A percentile compares a stretch with the other conserved stretches of the same genome.
phyloP scores from a whole-genome alignment of 306 rosid species.

The Parietaria judaica region DNA sequence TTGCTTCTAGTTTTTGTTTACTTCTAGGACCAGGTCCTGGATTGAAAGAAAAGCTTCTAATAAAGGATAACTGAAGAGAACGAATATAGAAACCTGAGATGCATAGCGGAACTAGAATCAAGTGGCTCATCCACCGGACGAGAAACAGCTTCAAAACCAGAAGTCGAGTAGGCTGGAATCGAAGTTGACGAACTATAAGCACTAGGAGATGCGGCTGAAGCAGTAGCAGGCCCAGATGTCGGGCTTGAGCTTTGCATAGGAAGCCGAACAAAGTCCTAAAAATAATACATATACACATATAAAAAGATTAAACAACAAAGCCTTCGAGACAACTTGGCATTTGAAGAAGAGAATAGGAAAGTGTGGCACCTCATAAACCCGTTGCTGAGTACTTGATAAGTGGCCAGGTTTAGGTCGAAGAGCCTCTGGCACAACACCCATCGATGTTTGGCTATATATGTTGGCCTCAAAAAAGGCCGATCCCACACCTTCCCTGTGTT shows the following conservation, averaged over 20 bases:
- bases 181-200: constrained; percentile 43
- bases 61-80: neutral
- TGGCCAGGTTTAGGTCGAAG: constrained; percentile 98
- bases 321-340: neutral
- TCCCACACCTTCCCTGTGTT: constrained; percentile 77
- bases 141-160: constrained; percentile 71
- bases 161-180: constrained; percentile 56
- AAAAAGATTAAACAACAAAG: neutral
- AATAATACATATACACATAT: constrained; percentile 12
- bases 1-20: neutral
- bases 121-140: constrained; percentile 57
- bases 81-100: constrained; percentile 44
- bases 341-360: neutral
- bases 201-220: constrained; percentile 48
- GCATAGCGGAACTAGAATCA: constrained; percentile 54
- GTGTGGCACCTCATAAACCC: constrained; percentile 77
- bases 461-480: constrained; percentile 69
- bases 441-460: constrained; percentile 72
- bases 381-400: constrained; percentile 75
- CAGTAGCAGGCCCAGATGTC: constrained; percentile 61
- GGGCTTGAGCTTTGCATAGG: constrained; percentile 88
- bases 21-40: neutral
- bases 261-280: constrained; percentile 91
- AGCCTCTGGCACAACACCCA: constrained; percentile 89
- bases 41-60: neutral